Evolutionary conservation across 257 asterid genomes (phyloP), one percentile per base, ranked within the genome.

Genomic region (Nicotiana noctiflora): DNA sequence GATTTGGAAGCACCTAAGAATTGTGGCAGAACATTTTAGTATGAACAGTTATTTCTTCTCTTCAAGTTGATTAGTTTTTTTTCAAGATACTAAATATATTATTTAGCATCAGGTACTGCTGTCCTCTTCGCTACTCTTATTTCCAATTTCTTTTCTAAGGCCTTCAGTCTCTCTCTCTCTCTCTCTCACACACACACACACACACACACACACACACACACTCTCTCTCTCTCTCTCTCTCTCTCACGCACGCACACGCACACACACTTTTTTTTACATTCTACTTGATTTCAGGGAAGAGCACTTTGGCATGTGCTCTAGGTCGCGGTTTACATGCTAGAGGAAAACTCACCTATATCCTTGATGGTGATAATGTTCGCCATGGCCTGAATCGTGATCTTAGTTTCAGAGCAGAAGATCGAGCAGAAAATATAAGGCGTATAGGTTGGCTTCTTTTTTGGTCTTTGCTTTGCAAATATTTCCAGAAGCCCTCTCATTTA

Each of bases 341-440:
- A 85, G 97, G 98, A 84, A 96, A 93, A 89, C 95, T 92, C 32
- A 81, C 95, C 13, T 93, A 96, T 79, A 81, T 96, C 88, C 98
- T 96, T 82, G 99, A 96, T 87, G 99, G 99, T 82, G 99, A 96
- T 84, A 96, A 96, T 84, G 92, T 97, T 84, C 93, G 99, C 77
- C 98, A 96, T 82, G 99, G 99, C 79, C 90, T 96, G 81, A 94
- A 92, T 87, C 86, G 90, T 10, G 97, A 96, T 87, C 97, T 96
- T 79, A 89, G 97, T 85, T 96, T 96, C 79, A 89, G 88, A 87
- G 91, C 98, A 83, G 97, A 94, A 86, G 99, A 96, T 82, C 93
- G 99, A 84, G 91, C 91, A 76, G 99, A 96, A 91, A 96, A 96
- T 84, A 94, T 96, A 74, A 89, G 99, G 81, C 89, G 98, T 85